phyloP scores from a whole-genome alignment of 495 filamentous ascomycete genomes.

The Aspergillus egyptiacus region DNA sequence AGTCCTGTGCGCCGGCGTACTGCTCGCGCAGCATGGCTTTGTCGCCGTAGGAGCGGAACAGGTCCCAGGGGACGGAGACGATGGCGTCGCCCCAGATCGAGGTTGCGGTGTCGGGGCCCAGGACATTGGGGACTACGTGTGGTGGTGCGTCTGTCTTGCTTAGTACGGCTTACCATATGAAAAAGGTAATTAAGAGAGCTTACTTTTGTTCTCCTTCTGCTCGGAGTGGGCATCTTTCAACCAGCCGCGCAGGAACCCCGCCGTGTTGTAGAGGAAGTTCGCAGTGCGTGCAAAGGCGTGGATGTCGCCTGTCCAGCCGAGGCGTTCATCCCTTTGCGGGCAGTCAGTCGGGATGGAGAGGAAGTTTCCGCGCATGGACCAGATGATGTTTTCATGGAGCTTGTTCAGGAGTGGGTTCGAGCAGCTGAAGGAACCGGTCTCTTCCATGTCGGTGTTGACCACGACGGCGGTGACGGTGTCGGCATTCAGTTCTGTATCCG shows the following conservation, averaged over 20 bases:
- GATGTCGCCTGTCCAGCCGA: slow-evolving; percentile 55
- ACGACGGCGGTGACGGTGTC: slow-evolving; percentile 38
- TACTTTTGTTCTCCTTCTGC: slow-evolving; percentile 21
- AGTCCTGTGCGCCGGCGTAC: slow-evolving; percentile 39
- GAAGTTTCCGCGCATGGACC: slow-evolving; percentile 54
- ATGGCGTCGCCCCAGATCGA: slow-evolving; percentile 45
- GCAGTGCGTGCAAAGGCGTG: slow-evolving; percentile 48
- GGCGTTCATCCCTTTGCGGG: slow-evolving; percentile 51
- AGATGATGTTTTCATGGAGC: slow-evolving; percentile 45
- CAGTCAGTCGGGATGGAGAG: slow-evolving; percentile 51
- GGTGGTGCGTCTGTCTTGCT: slow-evolving; percentile 13
- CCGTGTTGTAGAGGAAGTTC: slow-evolving; percentile 46
- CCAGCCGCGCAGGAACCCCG: slow-evolving; percentile 47
- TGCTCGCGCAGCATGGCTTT: slow-evolving; percentile 34
- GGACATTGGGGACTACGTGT: slow-evolving; percentile 37
- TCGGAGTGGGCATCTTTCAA: slow-evolving; percentile 40
- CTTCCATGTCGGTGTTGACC: slow-evolving; percentile 46
- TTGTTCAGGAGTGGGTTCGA: slow-evolving; percentile 45
- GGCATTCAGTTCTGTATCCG: slow-evolving; percentile 6
- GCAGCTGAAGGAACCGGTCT: slow-evolving; percentile 42
- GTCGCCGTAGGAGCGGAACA: slow-evolving; percentile 44
- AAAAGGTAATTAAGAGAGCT: background rate
- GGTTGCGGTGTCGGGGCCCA: slow-evolving; percentile 25
- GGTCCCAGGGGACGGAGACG: slow-evolving; percentile 42
- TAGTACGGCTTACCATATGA: background rate